Conservation (phyloP, 1,139 yeast genomes). For the Spathaspora sp. region DNA sequence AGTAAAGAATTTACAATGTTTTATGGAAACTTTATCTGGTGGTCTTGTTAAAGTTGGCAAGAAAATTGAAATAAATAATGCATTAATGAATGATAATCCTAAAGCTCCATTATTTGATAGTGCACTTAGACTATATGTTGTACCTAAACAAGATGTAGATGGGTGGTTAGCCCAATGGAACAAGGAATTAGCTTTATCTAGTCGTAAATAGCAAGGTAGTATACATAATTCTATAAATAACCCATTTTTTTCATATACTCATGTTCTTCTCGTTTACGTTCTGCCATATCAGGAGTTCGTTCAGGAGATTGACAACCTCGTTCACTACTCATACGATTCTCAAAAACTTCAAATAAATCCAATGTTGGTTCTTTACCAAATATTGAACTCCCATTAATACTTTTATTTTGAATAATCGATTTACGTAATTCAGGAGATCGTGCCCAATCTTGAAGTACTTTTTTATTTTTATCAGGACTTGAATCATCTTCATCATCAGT, state of each 20-base stretch:
- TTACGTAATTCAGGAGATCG: slow-evolving; percentile 58
- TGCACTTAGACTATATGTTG: slow-evolving; percentile 70
- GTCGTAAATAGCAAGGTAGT: slow-evolving; percentile 28
- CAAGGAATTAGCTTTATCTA: slow-evolving; percentile 61
- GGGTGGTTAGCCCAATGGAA: slow-evolving; percentile 70
- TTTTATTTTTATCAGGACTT: slow-evolving; percentile 37
- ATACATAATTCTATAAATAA: slow-evolving; percentile 18
- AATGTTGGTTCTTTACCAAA: slow-evolving; percentile 79
- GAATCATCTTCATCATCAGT: slow-evolving; percentile 59
- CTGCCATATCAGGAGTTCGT: slow-evolving; percentile 25
- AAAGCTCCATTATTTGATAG: slow-evolving; percentile 78
- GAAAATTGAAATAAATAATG: slow-evolving; percentile 64
- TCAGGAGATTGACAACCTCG: slow-evolving; percentile 63
- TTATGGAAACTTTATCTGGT: slow-evolving; percentile 78
- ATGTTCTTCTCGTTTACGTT: slow-evolving; percentile 43
- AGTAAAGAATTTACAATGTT: slow-evolving; percentile 63
- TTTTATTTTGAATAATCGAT: slow-evolving; percentile 55
- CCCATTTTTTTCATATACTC: slow-evolving; percentile 57
- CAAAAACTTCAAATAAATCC: slow-evolving; percentile 48
- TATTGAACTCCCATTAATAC: slow-evolving; percentile 65
- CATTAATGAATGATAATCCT: slow-evolving; percentile 62
- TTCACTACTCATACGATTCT: slow-evolving; percentile 48
- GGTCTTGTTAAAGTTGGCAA: slow-evolving; percentile 87
- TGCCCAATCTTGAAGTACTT: slow-evolving; percentile 70
- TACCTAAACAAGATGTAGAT: slow-evolving; percentile 68